Conservation (phyloP, 352 stramenopile genomes). For the Phytophthora niederhauseri region DNA sequence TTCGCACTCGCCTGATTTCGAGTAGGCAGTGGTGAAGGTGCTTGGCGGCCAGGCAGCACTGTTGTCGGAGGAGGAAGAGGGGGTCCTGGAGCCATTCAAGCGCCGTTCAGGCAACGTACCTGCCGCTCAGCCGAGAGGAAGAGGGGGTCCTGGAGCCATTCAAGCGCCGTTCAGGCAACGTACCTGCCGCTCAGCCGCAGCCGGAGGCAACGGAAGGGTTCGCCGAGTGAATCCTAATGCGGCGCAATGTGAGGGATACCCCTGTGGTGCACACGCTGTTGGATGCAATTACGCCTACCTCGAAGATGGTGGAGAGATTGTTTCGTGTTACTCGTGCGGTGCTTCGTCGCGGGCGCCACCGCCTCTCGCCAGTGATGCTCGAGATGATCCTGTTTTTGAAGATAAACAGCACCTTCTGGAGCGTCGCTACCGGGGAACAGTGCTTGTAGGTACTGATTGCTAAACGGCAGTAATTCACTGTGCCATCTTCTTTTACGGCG, state of each 20-base stretch:
- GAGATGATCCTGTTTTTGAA: conserved; percentile 10
- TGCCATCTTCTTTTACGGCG: neutral
- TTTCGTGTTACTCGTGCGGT: conserved; percentile 8
- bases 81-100: neutral
- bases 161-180: neutral
- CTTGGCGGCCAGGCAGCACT: neutral
- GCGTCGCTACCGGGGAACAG: no score
- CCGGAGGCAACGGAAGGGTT: neutral
- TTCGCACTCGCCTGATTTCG: neutral
- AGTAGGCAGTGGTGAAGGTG: conserved; percentile 15
- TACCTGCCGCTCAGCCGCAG: neutral
- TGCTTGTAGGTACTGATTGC: no score
- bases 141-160: neutral
- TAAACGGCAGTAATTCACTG: neutral
- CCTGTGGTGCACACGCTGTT: neutral
- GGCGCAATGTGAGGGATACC: neutral
- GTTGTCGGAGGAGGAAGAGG: neutral
- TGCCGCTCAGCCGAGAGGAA: no score
- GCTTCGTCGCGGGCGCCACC: conserved; percentile 6
- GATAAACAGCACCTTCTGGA: no score
- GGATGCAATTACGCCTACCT: neutral
- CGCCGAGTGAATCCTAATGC: neutral
- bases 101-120: neutral
- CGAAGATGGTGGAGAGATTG: conserved; percentile 9
- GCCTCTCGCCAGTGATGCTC: conserved; percentile 5